Percentiles rank a stretch among this genome's conserved stretches.
These are phyloP conservation scores for Schwanniomyces polymorphus DNA, from an alignment of 805 yeast genomes.

Conservation along the genomic window DNA sequence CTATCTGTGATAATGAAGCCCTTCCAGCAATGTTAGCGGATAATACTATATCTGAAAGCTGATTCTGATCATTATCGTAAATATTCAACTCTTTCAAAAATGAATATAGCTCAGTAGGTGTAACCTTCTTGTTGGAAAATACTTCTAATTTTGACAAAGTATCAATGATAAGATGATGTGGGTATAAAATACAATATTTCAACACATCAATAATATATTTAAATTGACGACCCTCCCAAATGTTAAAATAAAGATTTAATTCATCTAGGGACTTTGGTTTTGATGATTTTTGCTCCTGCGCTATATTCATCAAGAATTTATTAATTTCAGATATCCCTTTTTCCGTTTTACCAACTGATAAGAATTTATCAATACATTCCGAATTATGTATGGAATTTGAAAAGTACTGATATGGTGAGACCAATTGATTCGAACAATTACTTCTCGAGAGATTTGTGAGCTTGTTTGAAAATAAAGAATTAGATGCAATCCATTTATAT, in stretches of 20 bases:
- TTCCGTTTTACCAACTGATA: slow-evolving; percentile 10
- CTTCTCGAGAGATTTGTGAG: slow-evolving; percentile 18
- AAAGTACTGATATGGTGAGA: slow-evolving; percentile 19
- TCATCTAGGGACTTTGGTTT: slow-evolving; percentile 21
- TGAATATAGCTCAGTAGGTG: slow-evolving; percentile 8
- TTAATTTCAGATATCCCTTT: slow-evolving; percentile 18
- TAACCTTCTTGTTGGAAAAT: slow-evolving; percentile 3
- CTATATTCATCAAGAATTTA: slow-evolving; percentile 14
- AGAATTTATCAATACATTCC: slow-evolving; percentile 7
- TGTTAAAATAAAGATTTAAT: slow-evolving; percentile 22
- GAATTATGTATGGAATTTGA: slow-evolving; percentile 19
- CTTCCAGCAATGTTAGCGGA: slow-evolving; percentile 27
- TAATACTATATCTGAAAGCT: slow-evolving; percentile 25
- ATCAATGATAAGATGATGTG: slow-evolving; percentile 21
- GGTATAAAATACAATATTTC: slow-evolving; percentile 30
- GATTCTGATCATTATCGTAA: slow-evolving; percentile 19
- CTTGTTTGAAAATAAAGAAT: slow-evolving; percentile 1
- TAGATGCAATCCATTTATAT: slow-evolving; percentile 28
- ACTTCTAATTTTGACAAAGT: slow-evolving; percentile 6
- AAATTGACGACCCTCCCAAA: slow-evolving; percentile 32
- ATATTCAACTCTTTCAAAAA: slow-evolving; percentile 20
- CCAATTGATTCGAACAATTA: slow-evolving; percentile 26
- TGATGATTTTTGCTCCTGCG: slow-evolving; percentile 12
- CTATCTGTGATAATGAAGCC: slow-evolving; percentile 11
- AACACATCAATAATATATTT: slow-evolving; percentile 23